Base-by-base conservation (phyloP, 2,329 filamentous ascomycete genomes). In the Septoria linicola region DNA sequence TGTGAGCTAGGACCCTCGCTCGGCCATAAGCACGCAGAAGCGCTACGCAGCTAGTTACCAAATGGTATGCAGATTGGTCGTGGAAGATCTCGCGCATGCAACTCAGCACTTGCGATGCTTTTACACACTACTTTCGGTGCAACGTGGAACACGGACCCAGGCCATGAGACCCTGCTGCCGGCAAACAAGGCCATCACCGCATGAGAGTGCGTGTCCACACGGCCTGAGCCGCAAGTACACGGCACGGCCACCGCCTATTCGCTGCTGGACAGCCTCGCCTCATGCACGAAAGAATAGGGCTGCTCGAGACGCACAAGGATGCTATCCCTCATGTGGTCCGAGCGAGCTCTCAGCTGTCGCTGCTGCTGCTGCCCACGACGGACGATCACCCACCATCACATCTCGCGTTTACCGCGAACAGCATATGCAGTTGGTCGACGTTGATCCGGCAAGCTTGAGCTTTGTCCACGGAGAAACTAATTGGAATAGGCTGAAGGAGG, bases 181-280 rank as follows among this genome's bases (percentile, higher is more conserved):
- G 42, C 42, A 51, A 20, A 31, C 23, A 41, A 21, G 44, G 23
- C 48, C 35, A 31, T 51, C 48, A 39, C 41, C 30, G 41, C 41
- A 43, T 23, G 19, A 32, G 16, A 20, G 10, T 4, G n/a, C 35
- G 19, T 34, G 17, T 40, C 44, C 44, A 31, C 34, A 48, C 46
- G 37, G 46, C 30, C 40, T 23, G 43, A 39, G 50, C 50, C 43
- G 44, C 50, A 44, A n/a, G n/a, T n/a, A n/a, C n/a, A n/a, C n/a
- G n/a, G n/a, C n/a, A n/a, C n/a, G n/a, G n/a, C n/a, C n/a, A 14
- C 13, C 8, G 32, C 8, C 17, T 13, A 35, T 35, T 35, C n/a
- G 32, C 32, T 35, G 32, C n/a, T n/a, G n/a, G n/a, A n/a, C n/a
- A 10, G 23, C 23, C 16, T 37, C 35, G 35, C 19, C 35, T 37